Evolutionary conservation across 345 rosid genomes (phyloP).

Genomic region (Sonneratia caseolaris): DNA sequence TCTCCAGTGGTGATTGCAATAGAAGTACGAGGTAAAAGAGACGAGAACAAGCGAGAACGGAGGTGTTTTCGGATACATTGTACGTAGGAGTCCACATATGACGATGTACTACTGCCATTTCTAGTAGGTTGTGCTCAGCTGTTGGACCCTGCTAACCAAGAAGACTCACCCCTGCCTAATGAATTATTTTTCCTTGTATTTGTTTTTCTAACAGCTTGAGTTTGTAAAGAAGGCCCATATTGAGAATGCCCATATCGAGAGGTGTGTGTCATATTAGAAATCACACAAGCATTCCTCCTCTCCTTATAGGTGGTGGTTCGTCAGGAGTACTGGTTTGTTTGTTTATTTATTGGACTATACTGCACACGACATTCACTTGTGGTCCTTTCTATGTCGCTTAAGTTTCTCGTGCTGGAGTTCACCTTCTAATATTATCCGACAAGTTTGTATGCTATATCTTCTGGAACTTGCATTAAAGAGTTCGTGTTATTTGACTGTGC

Average conservation of each 20-base stretch:
- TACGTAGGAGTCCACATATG: slow-evolving; percentile 19
- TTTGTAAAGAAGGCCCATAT: slow-evolving; percentile 27
- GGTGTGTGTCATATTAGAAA: not conserved
- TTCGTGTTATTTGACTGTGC: too few species aligned
- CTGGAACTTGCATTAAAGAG: too few species aligned
- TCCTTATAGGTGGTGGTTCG: not conserved
- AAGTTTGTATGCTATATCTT: too few species aligned
- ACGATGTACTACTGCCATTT: slow-evolving; percentile 4
- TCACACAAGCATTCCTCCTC: not conserved
- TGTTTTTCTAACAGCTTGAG: slow-evolving; percentile 47
- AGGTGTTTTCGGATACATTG: slow-evolving; percentile 22
- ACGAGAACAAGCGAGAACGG: slow-evolving; percentile 18
- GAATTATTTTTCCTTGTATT: slow-evolving; percentile 30
- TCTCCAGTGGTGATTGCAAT: slow-evolving; percentile 23
- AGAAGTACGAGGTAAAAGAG: slow-evolving; percentile 30
- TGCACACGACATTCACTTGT: too few species aligned
- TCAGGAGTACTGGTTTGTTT: not conserved
- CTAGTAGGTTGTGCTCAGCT: slow-evolving; percentile 21
- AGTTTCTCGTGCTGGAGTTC: too few species aligned
- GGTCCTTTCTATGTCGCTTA: too few species aligned
- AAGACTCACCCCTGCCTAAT: slow-evolving; percentile 18
- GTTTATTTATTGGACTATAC: not conserved
- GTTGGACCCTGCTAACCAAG: slow-evolving; percentile 29
- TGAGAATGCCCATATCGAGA: not conserved
- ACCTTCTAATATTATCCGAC: too few species aligned